phyloP scores from a whole-genome alignment of 192 early-diverging fungal genomes.

The Gaertneriomyces semiglobifer region DNA sequence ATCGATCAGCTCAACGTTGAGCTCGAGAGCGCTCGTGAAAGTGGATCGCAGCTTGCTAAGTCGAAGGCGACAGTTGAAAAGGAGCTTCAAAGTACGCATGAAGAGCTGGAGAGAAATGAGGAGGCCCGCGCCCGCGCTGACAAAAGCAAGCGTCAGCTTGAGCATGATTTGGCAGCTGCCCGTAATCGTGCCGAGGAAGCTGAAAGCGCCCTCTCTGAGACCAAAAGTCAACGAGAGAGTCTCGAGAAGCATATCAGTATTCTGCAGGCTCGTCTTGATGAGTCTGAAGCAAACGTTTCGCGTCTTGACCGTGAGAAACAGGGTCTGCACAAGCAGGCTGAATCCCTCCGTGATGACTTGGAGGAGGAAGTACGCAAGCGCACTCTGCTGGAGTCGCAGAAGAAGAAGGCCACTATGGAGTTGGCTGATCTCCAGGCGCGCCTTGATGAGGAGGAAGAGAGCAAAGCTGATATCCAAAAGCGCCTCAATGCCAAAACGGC shows the following conservation, averaged over 20 bases:
- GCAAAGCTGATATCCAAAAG: constrained; percentile 48
- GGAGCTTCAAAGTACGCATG: constrained; percentile 35
- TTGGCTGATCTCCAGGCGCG: constrained; percentile 61
- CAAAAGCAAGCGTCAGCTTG: constrained; percentile 40
- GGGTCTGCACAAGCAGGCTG: constrained; percentile 40
- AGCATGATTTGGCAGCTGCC: constrained; percentile 37
- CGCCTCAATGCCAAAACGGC: constrained; percentile 53
- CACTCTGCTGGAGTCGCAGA: constrained; percentile 37
- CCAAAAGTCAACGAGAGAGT: constrained; percentile 57
- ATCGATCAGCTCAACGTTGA: constrained; percentile 49
- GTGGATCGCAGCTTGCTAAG: constrained; percentile 34
- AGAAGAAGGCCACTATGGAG: constrained; percentile 47
- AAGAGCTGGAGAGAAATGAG: constrained; percentile 46
- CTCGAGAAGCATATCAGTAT: constrained; percentile 65
- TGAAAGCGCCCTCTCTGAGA: constrained; percentile 62
- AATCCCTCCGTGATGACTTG: constrained; percentile 48
- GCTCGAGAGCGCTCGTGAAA: constrained; percentile 44
- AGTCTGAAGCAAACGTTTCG: constrained; percentile 47
- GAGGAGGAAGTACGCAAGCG: constrained; percentile 49
- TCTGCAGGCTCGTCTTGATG: constrained; percentile 52
- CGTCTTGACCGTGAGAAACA: constrained; percentile 56
- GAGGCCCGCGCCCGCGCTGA: constrained; percentile 39
- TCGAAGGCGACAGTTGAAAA: constrained; percentile 41
- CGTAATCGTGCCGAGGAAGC: constrained; percentile 42
- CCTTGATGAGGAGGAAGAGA: constrained; percentile 58